A percentile compares a stretch with the other conserved stretches of the same genome.
These are phyloP conservation scores for Heliamphora exappendiculata DNA, from an alignment of 148 eudicot genomes.

Conservation along the genomic window DNA sequence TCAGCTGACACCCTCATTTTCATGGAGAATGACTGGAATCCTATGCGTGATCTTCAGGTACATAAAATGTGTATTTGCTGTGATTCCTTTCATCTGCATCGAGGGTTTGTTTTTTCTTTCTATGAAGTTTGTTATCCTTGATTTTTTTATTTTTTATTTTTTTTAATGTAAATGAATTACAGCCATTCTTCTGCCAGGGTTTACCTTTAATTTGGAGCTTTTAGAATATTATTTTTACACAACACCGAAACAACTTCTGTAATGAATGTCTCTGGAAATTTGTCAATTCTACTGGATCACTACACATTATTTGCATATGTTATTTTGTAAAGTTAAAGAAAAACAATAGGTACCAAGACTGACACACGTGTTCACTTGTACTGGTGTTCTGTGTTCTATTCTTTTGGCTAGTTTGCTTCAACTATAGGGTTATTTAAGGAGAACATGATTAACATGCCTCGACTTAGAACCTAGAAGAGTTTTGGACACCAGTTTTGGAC, in stretches of 20 bases:
- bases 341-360: not conserved
- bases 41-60: conserved; percentile 93
- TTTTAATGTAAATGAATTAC: not conserved
- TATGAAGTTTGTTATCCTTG: not conserved
- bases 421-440: not conserved
- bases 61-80: not conserved
- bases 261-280: not conserved
- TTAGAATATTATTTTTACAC: not conserved
- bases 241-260: not conserved
- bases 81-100: not conserved
- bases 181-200: not conserved
- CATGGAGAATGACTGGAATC: conserved; percentile 99
- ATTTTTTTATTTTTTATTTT: not conserved
- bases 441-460: not conserved
- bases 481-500: not conserved
- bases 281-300: not conserved
- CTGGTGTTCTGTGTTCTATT: not conserved
- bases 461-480: not conserved
- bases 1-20: conserved; percentile 97
- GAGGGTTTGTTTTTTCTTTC: not conserved
- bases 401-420: not conserved
- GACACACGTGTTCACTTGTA: not conserved
- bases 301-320: not conserved
- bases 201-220: not conserved
- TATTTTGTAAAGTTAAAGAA: not conserved